Conservation (phyloP, 257 asterid species). For the Striga asiatica region DNA sequence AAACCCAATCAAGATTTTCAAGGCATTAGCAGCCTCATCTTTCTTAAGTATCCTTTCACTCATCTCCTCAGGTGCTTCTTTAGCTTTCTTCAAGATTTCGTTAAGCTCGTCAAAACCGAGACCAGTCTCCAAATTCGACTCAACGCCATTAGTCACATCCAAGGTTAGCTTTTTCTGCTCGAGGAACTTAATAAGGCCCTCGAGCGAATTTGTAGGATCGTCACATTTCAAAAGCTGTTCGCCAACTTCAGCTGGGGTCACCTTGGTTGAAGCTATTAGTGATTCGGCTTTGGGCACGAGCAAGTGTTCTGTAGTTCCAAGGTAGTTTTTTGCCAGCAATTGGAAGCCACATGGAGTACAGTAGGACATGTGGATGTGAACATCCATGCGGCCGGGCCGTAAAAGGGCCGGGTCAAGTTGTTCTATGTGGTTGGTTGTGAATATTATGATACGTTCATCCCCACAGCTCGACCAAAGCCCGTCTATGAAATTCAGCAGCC, state of each 20-base stretch:
- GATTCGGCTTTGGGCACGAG: slow-evolving; percentile 17
- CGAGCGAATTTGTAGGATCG: slow-evolving; percentile 24
- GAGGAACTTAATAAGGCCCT: slow-evolving; percentile 30
- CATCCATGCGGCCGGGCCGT: slow-evolving; percentile 62
- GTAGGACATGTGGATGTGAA: slow-evolving; percentile 49
- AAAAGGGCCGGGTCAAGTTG: slow-evolving; percentile 43
- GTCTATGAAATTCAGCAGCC: slow-evolving; percentile 51
- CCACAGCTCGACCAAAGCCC: slow-evolving; percentile 67
- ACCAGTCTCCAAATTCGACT: not conserved
- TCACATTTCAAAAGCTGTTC: slow-evolving; percentile 36
- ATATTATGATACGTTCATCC: slow-evolving; percentile 46
- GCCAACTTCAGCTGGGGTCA: slow-evolving; percentile 55
- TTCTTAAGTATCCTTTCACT: not conserved
- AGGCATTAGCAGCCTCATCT: no score
- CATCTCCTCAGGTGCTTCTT: not conserved
- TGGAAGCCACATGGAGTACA: slow-evolving; percentile 34
- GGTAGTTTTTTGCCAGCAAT: slow-evolving; percentile 29
- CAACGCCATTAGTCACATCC: not conserved
- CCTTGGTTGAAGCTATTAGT: slow-evolving; percentile 20
- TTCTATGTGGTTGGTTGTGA: slow-evolving; percentile 52
- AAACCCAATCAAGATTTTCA: no score
- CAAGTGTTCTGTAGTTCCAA: slow-evolving; percentile 22
- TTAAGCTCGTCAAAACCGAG: not conserved
- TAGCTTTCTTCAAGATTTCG: not conserved
- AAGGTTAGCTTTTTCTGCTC: slow-evolving; percentile 14